Evolutionary conservation across 164 flowering plant species (phyloP).

Genomic region (Dillenia suffruticosa): DNA sequence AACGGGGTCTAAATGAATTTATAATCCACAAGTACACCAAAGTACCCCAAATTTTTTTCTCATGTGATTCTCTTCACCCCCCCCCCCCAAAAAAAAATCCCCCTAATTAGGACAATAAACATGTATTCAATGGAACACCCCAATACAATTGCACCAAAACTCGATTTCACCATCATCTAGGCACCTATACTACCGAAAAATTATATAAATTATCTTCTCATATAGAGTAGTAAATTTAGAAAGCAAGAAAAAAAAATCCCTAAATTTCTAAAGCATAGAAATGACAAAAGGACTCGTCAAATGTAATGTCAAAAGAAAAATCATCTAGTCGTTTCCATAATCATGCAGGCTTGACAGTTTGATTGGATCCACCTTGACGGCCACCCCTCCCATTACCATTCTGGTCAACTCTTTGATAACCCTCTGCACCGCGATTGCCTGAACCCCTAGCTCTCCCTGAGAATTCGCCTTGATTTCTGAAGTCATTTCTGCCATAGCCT

Average conservation of each 20-base stretch:
- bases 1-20: no score
- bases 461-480: slow-evolving; percentile 52
- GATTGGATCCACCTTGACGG: slow-evolving; percentile 27
- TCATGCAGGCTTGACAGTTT: slow-evolving; percentile 20
- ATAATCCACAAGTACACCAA: no score
- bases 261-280: slow-evolving; percentile 4
- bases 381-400: slow-evolving; percentile 50
- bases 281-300: slow-evolving; percentile 6
- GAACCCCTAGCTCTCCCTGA: slow-evolving; percentile 44
- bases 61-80: no score
- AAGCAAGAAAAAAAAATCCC: slow-evolving; percentile 6
- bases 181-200: neutral
- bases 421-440: slow-evolving; percentile 39
- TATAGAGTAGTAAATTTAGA: neutral
- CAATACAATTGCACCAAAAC: no score
- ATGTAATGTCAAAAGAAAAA: neutral
- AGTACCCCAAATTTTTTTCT: no score
- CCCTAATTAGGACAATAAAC: no score
- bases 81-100: no score
- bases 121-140: no score
- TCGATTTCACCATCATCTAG: slow-evolving; percentile 1
- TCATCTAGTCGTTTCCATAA: neutral
- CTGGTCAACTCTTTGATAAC: slow-evolving; percentile 46
- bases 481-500: slow-evolving; percentile 60
- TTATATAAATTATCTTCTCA: slow-evolving; percentile 11